A percentile compares a stretch with the other conserved stretches of the same genome.
phyloP scores from a whole-genome alignment of 2,329 filamentous ascomycete genomes.

The Scedosporium aurantiacum region DNA sequence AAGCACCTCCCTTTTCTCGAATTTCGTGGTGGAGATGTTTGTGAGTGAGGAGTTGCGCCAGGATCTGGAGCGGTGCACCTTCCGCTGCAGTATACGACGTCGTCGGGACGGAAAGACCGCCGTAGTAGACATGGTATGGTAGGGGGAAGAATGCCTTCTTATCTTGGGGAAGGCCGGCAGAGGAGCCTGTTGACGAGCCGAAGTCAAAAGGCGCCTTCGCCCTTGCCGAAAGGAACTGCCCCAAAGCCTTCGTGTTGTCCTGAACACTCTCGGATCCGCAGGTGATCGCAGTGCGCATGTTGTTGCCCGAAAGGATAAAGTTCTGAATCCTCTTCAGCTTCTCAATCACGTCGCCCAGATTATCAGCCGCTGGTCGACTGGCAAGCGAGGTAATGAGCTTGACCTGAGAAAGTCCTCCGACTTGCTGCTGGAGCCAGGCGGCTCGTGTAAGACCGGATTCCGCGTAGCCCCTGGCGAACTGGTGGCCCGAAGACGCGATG shows the following conservation, averaged over 20 bases:
- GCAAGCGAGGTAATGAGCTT: slow-evolving; percentile 73
- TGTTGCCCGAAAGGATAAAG: slow-evolving; percentile 58
- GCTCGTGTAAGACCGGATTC: slow-evolving; percentile 66
- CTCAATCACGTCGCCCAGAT: slow-evolving; percentile 61
- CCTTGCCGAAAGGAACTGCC: slow-evolving; percentile 49
- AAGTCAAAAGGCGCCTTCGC: neutral
- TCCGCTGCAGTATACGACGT: slow-evolving; percentile 68
- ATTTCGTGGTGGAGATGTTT: slow-evolving; percentile 97
- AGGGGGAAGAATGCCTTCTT: slow-evolving; percentile 82
- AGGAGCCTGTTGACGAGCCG: neutral
- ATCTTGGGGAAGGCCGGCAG: slow-evolving; percentile 22
- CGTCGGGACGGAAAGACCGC: slow-evolving; percentile 69
- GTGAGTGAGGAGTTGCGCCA: slow-evolving; percentile 87
- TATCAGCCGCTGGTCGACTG: slow-evolving; percentile 56
- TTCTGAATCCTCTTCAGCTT: slow-evolving; percentile 80
- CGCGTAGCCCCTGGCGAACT: slow-evolving; percentile 73
- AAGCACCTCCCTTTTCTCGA: slow-evolving; percentile 92
- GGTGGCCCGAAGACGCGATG: slow-evolving; percentile 82
- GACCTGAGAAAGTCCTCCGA: slow-evolving; percentile 82
- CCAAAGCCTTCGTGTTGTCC: slow-evolving; percentile 59
- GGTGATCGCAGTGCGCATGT: slow-evolving; percentile 71
- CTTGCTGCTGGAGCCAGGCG: slow-evolving; percentile 67
- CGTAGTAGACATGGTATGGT: slow-evolving; percentile 96
- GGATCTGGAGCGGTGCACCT: slow-evolving; percentile 72
- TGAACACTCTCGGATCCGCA: slow-evolving; percentile 66